A percentile compares a stretch with the other conserved stretches of the same genome.
Evolutionary conservation across 108 stramenopile species (phyloP).

Genomic region (Cyclostephanos invisitatus): DNA sequence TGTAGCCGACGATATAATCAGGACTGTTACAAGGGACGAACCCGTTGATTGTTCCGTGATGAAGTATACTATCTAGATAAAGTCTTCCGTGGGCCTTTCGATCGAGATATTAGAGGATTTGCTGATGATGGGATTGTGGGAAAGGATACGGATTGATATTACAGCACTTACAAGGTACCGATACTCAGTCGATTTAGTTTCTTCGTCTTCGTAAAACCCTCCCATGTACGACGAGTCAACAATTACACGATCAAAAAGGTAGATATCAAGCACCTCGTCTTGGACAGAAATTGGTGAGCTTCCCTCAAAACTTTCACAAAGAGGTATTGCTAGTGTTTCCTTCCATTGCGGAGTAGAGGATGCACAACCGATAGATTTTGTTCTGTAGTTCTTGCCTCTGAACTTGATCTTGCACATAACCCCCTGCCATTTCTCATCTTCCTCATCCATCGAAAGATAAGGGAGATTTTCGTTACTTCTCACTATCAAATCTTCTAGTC

Average conservation of each 20-base stretch:
- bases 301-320: conserved; percentile 51
- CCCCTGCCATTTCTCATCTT: neutral
- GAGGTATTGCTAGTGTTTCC: conserved; percentile 61
- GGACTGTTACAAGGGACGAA: conserved; percentile 61
- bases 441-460: neutral
- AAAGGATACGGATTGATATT: neutral
- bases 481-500: neutral
- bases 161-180: conserved; percentile 46
- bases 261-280: conserved; percentile 59
- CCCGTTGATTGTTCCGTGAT: conserved; percentile 62
- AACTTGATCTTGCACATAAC: conserved; percentile 7
- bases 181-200: conserved; percentile 46
- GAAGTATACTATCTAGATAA: conserved; percentile 62
- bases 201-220: conserved; percentile 60
- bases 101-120: neutral
- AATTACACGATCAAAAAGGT: conserved; percentile 59
- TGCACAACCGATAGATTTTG: conserved; percentile 8
- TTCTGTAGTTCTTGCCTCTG: conserved; percentile 11
- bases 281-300: conserved; percentile 29
- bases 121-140: neutral
- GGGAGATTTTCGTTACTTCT: neutral
- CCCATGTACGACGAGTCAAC: conserved; percentile 43
- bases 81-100: conserved; percentile 49
- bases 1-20: conserved; percentile 63
- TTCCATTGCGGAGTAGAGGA: conserved; percentile 60